Conservation (phyloP, 495 filamentous ascomycete genomes). For the Cercophora newfieldiana region DNA sequence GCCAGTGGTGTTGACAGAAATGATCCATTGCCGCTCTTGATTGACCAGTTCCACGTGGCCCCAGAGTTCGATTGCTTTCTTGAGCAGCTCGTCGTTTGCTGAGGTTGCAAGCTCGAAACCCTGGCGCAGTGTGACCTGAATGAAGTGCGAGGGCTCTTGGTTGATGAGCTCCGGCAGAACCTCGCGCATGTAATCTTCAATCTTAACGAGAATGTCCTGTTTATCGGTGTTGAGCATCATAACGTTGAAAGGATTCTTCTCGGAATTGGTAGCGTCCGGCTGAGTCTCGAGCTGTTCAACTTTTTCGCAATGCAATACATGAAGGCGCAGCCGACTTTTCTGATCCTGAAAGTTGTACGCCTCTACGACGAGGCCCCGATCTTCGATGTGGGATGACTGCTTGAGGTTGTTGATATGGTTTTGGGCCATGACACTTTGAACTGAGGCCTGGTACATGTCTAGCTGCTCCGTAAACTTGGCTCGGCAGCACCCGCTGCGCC, state of each 20-base stretch:
- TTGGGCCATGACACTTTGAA: conserved; percentile 68
- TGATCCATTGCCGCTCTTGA: conserved; percentile 65
- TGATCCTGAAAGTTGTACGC: conserved; percentile 68
- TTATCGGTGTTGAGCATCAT: conserved; percentile 64
- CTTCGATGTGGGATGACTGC: conserved; percentile 55
- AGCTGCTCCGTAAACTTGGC: conserved; percentile 73
- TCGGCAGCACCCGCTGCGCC: conserved; percentile 77
- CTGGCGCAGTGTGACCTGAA: conserved; percentile 63
- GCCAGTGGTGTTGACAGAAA: conserved; percentile 41
- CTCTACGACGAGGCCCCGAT: conserved; percentile 63
- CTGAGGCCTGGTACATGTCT: conserved; percentile 67
- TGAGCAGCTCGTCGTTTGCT: conserved; percentile 64
- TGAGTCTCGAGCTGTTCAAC: conserved; percentile 41
- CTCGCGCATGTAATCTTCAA: conserved; percentile 71
- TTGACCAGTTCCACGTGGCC: conserved; percentile 72
- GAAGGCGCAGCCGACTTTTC: conserved; percentile 51
- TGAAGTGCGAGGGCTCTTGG: conserved; percentile 65
- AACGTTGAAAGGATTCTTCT: conserved; percentile 40
- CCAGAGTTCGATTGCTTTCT: conserved; percentile 73
- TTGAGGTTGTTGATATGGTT: conserved; percentile 63
- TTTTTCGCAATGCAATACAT: conserved; percentile 53
- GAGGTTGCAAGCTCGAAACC: conserved; percentile 55
- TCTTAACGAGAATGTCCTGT: conserved; percentile 65
- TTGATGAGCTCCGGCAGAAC: conserved; percentile 61
- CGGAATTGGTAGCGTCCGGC: conserved; percentile 42